phyloP scores from a whole-genome alignment of 139 green algal genomes.

The Haematococcus sp. region DNA sequence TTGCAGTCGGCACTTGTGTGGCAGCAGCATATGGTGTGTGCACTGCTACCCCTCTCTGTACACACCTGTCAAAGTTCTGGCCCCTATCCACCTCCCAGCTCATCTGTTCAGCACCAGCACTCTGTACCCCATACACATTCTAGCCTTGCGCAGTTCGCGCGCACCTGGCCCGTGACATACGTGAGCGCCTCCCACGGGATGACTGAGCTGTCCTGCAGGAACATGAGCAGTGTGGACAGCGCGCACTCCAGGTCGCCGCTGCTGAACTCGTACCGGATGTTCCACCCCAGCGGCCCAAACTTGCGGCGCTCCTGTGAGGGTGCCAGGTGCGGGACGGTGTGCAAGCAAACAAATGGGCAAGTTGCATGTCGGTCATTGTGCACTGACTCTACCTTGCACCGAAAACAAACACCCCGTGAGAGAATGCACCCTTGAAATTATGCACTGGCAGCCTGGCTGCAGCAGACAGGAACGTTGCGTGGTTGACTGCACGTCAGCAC shows the following conservation, averaged over 20 bases:
- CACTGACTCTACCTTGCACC: too few species aligned
- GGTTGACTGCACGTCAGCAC: too few species aligned
- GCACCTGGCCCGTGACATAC: constrained; percentile 67
- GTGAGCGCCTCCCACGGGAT: constrained; percentile 68
- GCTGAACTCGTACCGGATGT: constrained; percentile 83
- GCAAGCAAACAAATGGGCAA: too few species aligned
- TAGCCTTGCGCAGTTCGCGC: constrained; percentile 1
- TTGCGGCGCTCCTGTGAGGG: constrained; percentile 50
- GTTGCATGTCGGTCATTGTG: too few species aligned
- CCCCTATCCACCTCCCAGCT: not conserved
- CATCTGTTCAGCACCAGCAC: not conserved
- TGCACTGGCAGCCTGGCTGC: too few species aligned
- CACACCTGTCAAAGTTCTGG: too few species aligned
- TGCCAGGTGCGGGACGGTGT: not conserved
- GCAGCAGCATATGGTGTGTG: too few species aligned
- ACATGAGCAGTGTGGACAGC: constrained; percentile 63
- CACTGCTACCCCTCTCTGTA: too few species aligned
- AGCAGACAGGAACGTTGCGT: too few species aligned
- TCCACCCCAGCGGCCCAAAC: constrained; percentile 84
- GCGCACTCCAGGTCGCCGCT: constrained; percentile 69
- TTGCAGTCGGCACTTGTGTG: not conserved
- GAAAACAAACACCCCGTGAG: too few species aligned
- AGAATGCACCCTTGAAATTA: too few species aligned
- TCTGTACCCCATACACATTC: too few species aligned
- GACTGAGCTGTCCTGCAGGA: constrained; percentile 13